Conservation (phyloP, 176 grass and related monocot genomes). For the Sorghum bicolor region DNA sequence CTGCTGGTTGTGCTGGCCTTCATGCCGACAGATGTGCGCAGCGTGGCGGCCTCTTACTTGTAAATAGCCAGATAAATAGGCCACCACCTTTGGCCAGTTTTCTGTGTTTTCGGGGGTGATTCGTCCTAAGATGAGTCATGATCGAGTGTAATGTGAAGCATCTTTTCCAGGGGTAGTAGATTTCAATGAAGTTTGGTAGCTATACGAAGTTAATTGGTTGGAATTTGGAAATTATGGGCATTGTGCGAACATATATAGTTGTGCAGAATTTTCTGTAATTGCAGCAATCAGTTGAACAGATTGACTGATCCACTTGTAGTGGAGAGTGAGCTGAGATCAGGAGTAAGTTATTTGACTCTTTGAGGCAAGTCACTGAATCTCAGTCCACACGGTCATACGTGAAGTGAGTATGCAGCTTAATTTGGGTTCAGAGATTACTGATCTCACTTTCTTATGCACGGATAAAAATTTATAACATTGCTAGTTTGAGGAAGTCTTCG, state of each 20-base stretch:
- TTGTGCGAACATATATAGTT: not conserved
- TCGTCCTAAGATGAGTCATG: constrained; percentile 13
- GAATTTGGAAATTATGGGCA: not conserved
- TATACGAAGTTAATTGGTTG: not conserved
- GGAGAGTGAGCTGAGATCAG: not conserved
- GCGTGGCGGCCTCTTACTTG: constrained; percentile 54
- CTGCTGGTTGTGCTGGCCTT: constrained; percentile 64
- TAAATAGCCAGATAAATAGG: constrained; percentile 36
- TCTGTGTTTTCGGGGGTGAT: not conserved
- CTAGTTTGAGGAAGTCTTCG: no score
- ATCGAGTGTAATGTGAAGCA: constrained; percentile 2
- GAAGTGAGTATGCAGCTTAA: no score
- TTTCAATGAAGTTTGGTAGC: constrained; percentile 17
- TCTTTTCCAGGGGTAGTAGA: constrained; percentile 3
- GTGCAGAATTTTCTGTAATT: not conserved
- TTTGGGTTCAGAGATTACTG: no score
- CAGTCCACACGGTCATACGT: no score
- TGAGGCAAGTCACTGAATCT: no score
- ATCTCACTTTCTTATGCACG: no score
- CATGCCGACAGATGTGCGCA: constrained; percentile 53
- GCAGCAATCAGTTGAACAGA: not conserved
- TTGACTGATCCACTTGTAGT: not conserved
- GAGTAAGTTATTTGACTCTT: not conserved
- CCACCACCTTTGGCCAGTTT: not conserved
- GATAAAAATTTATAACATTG: no score